Base-by-base conservation (phyloP, 2,329 filamentous ascomycete species). In the Fusarium agapanthi region DNA sequence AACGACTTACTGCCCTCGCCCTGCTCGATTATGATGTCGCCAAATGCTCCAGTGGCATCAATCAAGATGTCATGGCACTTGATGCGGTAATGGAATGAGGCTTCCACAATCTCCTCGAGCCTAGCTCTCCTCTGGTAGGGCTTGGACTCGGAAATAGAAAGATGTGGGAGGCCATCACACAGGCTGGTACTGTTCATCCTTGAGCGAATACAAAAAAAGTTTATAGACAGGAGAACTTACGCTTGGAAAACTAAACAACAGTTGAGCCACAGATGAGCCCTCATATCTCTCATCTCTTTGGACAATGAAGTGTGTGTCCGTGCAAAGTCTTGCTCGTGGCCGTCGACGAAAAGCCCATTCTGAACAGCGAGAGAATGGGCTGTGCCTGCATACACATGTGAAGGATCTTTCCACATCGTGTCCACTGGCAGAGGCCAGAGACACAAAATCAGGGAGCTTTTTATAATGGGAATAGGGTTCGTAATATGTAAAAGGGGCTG, bases 351-450 rank as follows among this genome's bases (percentile, higher is more conserved):
- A 11, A 60, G 57, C 34, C 57, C 45, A 40, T 54, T 54, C 28
- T 60, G 57, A 24, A 60, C 35, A 34, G 57, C 45, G n/a, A 60
- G 56, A 32, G 57, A 60, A 54, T 60, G 28, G 10, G 57, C 57
- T n/a, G 28, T 54, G n/a, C n/a, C 35, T 34, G 45, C 45, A 22
- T 60, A 54, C 16, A 60, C 45, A 22, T 60, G 45, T 18, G 57
- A 60, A 34, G 57, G 57, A n/a, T 54, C 57, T 53, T 60, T 60
- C 57, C 57, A 60, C 45, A 60, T 60, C 3, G 57, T 54, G n/a
- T 60, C 57, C 20, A 54, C 57, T 7, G 45, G 45, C 1, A 53
- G 32, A 15, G 57, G 57, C 57, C 57, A 54, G 35, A 60, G 45
- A n/a, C 57, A 60, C 30, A 54, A 28, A 5, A 60, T 54, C 14